A percentile compares a stretch with the other conserved stretches of the same genome.
Evolutionary conservation across 345 rosid genomes (phyloP).

Genomic region (Salix suchowensis): DNA sequence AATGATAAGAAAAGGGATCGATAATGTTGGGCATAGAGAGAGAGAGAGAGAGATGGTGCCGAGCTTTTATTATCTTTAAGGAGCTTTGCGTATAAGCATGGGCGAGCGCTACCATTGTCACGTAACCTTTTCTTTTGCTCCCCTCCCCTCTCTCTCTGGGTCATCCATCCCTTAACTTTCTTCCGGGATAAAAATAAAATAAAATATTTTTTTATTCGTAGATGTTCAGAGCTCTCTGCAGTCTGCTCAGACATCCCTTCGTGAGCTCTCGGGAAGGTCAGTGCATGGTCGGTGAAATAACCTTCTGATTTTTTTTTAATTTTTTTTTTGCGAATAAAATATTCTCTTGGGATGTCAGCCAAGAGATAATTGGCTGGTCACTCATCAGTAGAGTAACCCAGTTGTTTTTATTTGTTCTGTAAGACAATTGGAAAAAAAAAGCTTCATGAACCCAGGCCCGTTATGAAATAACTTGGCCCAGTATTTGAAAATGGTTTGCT

Average conservation of each 20-base stretch:
- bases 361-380: neutral
- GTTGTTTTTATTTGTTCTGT: neutral
- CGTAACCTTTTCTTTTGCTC: constrained; percentile 3
- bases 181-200: neutral
- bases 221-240: neutral
- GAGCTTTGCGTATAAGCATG: neutral
- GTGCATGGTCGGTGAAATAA: neutral
- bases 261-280: neutral
- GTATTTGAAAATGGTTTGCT: too few relatives aligned
- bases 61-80: constrained; percentile 3
- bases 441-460: neutral
- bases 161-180: neutral
- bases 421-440: neutral
- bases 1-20: constrained; percentile 3
- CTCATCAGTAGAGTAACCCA: too few relatives aligned
- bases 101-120: neutral
- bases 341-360: neutral
- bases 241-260: neutral
- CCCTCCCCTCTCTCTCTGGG: neutral
- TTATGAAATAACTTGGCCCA: neutral
- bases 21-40: constrained; percentile 5
- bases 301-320: neutral
- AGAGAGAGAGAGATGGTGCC: constrained; percentile 4
- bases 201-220: neutral
- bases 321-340: neutral